These are phyloP conservation scores for Metarhizium sp. DNA, from an alignment of 2,329 filamentous ascomycete genomes.

Conservation along the genomic window DNA sequence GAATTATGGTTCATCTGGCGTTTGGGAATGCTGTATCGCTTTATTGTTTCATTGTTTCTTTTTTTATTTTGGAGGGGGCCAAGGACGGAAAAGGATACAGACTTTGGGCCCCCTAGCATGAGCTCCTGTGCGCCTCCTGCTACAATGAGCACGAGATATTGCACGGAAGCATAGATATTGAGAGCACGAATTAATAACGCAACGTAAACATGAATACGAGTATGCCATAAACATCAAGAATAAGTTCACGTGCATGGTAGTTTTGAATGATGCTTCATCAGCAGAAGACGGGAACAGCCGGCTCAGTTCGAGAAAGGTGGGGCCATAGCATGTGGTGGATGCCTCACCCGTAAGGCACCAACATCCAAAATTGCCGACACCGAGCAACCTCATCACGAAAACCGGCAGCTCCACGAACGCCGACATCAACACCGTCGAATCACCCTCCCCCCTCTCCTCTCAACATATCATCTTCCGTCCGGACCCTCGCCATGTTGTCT, in stretches of 20 bases:
- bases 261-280: neutral
- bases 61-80: neutral
- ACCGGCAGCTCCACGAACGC: slow-evolving; percentile 20
- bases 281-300: neutral
- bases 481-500: slow-evolving; percentile 41
- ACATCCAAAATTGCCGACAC: slow-evolving; percentile 33
- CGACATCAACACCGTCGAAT: slow-evolving; percentile 17
- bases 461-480: slow-evolving; percentile 9
- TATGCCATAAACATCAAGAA: neutral
- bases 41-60: neutral
- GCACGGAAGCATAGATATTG: neutral
- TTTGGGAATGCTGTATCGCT: slow-evolving; percentile 9
- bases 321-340: slow-evolving; percentile 17
- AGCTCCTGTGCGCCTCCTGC: neutral
- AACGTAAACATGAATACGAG: neutral
- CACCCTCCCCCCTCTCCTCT: slow-evolving; percentile 11
- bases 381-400: slow-evolving; percentile 21
- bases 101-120: neutral
- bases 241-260: neutral
- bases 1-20: slow-evolving; percentile 12
- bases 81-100: neutral
- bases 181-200: neutral
- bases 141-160: neutral
- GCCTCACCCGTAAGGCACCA: slow-evolving; percentile 31
- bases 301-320: neutral